Conservation (phyloP, 176 grass and related monocot species). For the Musa itinerans region DNA sequence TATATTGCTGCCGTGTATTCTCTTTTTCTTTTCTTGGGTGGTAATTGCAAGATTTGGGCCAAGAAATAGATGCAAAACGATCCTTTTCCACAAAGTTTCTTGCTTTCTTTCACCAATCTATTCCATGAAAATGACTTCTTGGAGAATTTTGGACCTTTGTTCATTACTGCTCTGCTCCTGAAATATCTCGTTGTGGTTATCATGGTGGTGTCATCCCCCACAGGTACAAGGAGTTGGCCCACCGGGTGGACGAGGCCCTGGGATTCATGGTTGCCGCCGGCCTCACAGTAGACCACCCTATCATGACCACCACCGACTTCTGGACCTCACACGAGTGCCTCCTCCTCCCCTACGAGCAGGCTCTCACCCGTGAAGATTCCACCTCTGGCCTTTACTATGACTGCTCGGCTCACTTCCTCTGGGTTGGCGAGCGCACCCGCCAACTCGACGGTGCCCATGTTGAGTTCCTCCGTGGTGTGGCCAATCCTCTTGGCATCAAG, state of each 20-base stretch:
- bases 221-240: slow-evolving; percentile 17
- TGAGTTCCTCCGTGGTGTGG: slow-evolving; percentile 14
- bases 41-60: no score
- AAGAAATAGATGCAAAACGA: no score
- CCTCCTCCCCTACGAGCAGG: slow-evolving; percentile 19
- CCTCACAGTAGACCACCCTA: slow-evolving; percentile 1
- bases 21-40: no score
- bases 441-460: slow-evolving; percentile 19
- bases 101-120: no score
- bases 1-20: no score
- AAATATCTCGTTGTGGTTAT: background rate
- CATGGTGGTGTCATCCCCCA: background rate
- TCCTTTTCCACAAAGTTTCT: no score
- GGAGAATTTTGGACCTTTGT: no score
- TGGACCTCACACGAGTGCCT: slow-evolving; percentile 23
- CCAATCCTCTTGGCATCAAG: slow-evolving; percentile 18
- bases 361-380: slow-evolving; percentile 15
- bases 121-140: no score
- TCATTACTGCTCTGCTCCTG: no score
- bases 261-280: slow-evolving; percentile 14
- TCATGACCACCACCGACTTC: slow-evolving; percentile 13
- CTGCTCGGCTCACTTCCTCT: slow-evolving; percentile 22
- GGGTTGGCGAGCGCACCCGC: slow-evolving; percentile 14
- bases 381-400: slow-evolving; percentile 18
- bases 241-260: slow-evolving; percentile 19